Evolutionary conservation across 129 eudicot genomes (phyloP).

Genomic region (Lonicera japonica): DNA sequence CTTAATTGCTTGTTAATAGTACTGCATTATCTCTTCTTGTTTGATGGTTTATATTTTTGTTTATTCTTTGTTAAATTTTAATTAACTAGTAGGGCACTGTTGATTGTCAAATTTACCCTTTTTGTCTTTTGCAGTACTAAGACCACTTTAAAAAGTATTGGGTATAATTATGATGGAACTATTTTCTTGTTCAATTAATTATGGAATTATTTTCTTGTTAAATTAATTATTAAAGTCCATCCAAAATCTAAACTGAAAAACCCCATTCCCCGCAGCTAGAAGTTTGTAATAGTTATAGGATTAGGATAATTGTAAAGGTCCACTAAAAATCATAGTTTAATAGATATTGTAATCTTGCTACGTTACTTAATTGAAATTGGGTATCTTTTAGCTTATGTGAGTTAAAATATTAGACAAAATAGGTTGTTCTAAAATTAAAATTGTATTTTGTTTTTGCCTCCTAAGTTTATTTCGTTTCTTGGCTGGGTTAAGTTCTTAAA

Average conservation of each 20-base stretch:
- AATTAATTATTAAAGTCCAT: no score
- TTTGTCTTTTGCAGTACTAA: no score
- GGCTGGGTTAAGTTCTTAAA: no score
- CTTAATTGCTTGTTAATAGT: neutral
- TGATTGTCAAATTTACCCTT: neutral
- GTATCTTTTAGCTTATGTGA: neutral
- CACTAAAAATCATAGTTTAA: neutral
- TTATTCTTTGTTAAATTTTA: neutral
- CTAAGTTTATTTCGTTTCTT: neutral
- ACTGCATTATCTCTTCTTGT: neutral
- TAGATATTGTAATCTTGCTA: neutral
- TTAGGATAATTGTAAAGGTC: no score
- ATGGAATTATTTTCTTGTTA: no score
- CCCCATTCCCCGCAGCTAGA: neutral
- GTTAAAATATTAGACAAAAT: neutral
- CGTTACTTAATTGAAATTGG: neutral
- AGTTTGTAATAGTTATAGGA: neutral
- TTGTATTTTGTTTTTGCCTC: neutral
- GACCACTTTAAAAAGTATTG: no score
- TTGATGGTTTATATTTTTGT: slow-evolving; percentile 1
- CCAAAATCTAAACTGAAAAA: neutral
- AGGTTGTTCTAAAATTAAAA: neutral
- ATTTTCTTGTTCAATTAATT: no score
- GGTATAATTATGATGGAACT: no score
- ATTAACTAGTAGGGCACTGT: neutral